Evolutionary conservation across 768 basidiomycete species (phyloP).

Genomic region (Collybia nuda): DNA sequence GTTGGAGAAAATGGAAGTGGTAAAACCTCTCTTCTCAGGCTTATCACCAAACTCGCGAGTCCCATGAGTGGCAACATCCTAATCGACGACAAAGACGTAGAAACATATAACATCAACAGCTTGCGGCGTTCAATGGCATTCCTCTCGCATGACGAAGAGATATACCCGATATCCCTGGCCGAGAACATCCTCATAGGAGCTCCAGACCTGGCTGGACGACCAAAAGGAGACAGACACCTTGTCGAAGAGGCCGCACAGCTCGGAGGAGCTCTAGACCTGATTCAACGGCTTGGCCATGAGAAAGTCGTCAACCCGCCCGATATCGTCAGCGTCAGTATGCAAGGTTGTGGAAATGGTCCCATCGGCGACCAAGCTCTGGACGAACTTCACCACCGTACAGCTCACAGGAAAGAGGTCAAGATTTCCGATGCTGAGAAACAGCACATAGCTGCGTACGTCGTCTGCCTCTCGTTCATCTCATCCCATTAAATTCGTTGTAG

Average conservation of each 20-base stretch:
- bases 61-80: conserved; percentile 34
- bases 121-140: conserved; percentile 39
- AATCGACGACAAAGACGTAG: conserved; percentile 36
- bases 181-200: conserved; percentile 39
- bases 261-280: conserved; percentile 40
- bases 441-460: conserved; percentile 45
- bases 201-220: conserved; percentile 6
- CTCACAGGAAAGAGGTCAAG: conserved; percentile 24
- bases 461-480: conserved; percentile 1
- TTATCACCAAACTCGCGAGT: conserved; percentile 33
- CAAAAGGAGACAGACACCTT: conserved; percentile 13
- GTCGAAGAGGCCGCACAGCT: conserved; percentile 30
- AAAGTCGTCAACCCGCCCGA: conserved; percentile 35
- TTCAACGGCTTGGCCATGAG: conserved; percentile 40
- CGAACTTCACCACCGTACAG: conserved; percentile 26
- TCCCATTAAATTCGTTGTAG: conserved; percentile 20
- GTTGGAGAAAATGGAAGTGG: conserved; percentile 48
- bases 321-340: conserved; percentile 26
- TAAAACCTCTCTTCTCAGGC: conserved; percentile 42
- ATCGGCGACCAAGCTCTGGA: conserved; percentile 28
- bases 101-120: conserved; percentile 25
- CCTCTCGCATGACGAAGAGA: conserved; percentile 37
- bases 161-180: conserved; percentile 30
- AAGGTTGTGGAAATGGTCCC: conserved; percentile 22
- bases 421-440: conserved; percentile 49